Base-by-base conservation (phyloP, 352 stramenopile species). In the Blastocystis hominis region DNA sequence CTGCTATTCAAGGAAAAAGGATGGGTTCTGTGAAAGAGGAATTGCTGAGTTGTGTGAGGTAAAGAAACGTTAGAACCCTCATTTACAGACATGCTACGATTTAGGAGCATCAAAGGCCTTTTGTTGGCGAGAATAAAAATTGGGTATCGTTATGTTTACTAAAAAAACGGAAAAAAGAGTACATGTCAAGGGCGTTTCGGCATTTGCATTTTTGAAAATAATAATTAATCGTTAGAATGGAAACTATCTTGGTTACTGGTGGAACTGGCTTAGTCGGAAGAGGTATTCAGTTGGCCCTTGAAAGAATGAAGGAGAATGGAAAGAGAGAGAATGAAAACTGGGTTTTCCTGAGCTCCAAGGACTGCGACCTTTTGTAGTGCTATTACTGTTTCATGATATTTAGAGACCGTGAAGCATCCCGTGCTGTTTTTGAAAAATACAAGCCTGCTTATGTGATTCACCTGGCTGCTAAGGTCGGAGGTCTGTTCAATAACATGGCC, bases 401-500 rank as follows among this genome's bases (percentile, higher is more conserved):
- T 91, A 62, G 92, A 10, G 92, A 95, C 72, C 7, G 89, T 7
- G 88, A 90, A 20, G 92, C 94, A 66, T 95, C 94, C 3, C 90
- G 93, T 44, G 92, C 90, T 50, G 94, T 98, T 59, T 99, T 99
- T 91, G 91, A 94, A 36, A 93, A 94, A 30, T 90, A 97, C 69
- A 91, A 92, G 54, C 96, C 96, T 20, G 98, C 96, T 3, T 94
- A 98, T 90, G 95, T 98, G 61, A 93, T 99, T 79, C 96, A 99
- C 90, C 92, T 99, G 78, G 96, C 96, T 10, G 96, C 96, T 1
- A 96, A 90, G 56, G 89, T 91, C 40, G 89, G 89, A 17, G 89
- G 92, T 61, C 89, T 95, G 13, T 95, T 94, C 91, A 91, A 91
- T 30, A 94, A 94, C 88, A 92, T 95, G 93, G 89, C 86, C 13